Conservation (phyloP, 805 yeast species). For the Ogataea polymorpha region DNA sequence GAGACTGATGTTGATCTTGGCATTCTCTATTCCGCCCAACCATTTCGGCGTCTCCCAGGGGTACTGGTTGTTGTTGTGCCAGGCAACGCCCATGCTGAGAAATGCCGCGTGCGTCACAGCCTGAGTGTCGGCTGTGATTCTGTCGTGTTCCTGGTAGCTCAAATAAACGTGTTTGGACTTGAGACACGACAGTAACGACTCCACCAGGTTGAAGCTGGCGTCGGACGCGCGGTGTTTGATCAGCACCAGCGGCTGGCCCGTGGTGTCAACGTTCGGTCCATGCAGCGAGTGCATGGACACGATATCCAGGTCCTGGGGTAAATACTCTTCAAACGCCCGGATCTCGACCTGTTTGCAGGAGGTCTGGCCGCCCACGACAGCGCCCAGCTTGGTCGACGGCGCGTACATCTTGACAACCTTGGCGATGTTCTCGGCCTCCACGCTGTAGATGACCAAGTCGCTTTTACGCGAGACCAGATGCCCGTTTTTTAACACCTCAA, state of each 20-base stretch:
- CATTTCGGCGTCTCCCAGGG: slow-evolving; percentile 90
- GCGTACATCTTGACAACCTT: slow-evolving; percentile 75
- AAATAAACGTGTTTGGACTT: slow-evolving; percentile 74
- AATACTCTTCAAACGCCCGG: slow-evolving; percentile 68
- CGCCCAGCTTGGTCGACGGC: slow-evolving; percentile 81
- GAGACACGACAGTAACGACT: slow-evolving; percentile 63
- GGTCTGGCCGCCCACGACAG: slow-evolving; percentile 97
- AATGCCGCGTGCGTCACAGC: slow-evolving; percentile 99
- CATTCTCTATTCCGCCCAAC: slow-evolving; percentile 94
- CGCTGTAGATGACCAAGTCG: slow-evolving; percentile 85
- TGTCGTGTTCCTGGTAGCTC: slow-evolving; percentile 86
- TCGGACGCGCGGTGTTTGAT: slow-evolving; percentile 68
- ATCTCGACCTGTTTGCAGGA: slow-evolving; percentile 93
- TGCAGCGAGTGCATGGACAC: slow-evolving; percentile 89
- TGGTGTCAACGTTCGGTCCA: slow-evolving; percentile 86
- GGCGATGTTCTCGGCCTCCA: slow-evolving; percentile 84
- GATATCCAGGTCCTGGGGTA: slow-evolving; percentile 80
- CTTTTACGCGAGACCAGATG: slow-evolving; percentile 76
- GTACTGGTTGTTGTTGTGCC: slow-evolving; percentile 78
- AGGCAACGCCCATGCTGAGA: slow-evolving; percentile 93
- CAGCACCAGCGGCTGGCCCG: slow-evolving; percentile 90
- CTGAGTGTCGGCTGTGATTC: slow-evolving; percentile 96
- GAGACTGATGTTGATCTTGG: slow-evolving; percentile 88
- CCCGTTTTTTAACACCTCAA: slow-evolving; percentile 71
- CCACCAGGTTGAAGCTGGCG: slow-evolving; percentile 58